Conservation (phyloP, 2,329 filamentous ascomycete genomes). For the Didymella lethalis region DNA sequence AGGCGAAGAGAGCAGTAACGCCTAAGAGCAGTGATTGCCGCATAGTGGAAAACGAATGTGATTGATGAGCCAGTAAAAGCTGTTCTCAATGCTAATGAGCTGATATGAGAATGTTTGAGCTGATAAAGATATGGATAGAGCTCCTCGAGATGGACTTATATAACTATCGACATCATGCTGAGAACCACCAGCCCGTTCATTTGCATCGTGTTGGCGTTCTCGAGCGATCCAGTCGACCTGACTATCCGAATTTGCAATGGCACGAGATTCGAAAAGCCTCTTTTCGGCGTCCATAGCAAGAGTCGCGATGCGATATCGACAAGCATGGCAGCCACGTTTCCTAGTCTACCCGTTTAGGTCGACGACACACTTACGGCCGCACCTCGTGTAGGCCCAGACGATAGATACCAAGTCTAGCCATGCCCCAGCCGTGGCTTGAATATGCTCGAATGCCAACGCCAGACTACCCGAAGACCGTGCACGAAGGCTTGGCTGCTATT, state of each 20-base stretch:
- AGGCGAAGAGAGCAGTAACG: slow-evolving; percentile 26
- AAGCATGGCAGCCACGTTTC: slow-evolving; percentile 20
- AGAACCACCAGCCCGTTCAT: neutral
- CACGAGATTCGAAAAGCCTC: slow-evolving; percentile 12
- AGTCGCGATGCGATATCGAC: slow-evolving; percentile 5
- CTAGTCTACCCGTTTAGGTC: slow-evolving; percentile 16
- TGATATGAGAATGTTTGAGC: slow-evolving; percentile 22
- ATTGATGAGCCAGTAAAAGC: slow-evolving; percentile 6
- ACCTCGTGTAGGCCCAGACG: slow-evolving; percentile 8
- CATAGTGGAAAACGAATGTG: slow-evolving; percentile 22
- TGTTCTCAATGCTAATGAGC: slow-evolving; percentile 14
- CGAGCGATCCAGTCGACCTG: slow-evolving; percentile 12
- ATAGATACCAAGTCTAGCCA: slow-evolving; percentile 1
- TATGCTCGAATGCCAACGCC: slow-evolving; percentile 4
- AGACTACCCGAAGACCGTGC: slow-evolving; percentile 7
- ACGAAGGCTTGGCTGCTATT: slow-evolving; percentile 3
- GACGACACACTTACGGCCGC: slow-evolving; percentile 2
- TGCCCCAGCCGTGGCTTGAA: slow-evolving; percentile 13
- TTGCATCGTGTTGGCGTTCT: slow-evolving; percentile 8
- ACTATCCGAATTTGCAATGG: slow-evolving; percentile 10
- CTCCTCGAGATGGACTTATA: slow-evolving; percentile 19
- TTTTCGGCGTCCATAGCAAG: slow-evolving; percentile 2
- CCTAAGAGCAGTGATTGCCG: slow-evolving; percentile 24
- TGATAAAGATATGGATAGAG: slow-evolving; percentile 3
- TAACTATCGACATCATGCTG: slow-evolving; percentile 1